Evolutionary conservation across 352 stramenopile genomes (phyloP).

Genomic region (Globisporangium carolinianum): DNA sequence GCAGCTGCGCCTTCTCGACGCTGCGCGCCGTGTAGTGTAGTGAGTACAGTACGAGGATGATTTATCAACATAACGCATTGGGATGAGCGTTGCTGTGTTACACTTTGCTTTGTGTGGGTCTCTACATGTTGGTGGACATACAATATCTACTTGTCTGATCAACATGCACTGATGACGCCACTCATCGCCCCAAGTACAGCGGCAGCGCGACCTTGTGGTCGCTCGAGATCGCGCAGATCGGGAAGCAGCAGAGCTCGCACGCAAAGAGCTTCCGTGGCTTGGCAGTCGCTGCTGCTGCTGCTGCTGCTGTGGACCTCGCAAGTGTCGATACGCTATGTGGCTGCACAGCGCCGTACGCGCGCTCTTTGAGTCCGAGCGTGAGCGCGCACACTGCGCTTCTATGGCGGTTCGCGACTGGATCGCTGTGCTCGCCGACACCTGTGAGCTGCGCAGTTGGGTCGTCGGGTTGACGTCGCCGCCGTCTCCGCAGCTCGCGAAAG

Average conservation of each 20-base stretch:
- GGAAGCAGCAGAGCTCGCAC: constrained; percentile 34
- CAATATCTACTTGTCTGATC: too few species aligned
- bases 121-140: too few species aligned
- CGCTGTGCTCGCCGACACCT: not conserved
- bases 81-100: too few species aligned
- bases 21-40: too few species aligned
- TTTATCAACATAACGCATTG: too few species aligned
- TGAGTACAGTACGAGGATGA: too few species aligned
- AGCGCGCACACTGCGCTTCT: constrained; percentile 1
- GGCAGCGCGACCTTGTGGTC: constrained; percentile 16
- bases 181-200: constrained; percentile 6
- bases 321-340: not conserved
- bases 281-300: not conserved
- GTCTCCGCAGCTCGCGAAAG: constrained; percentile 10
- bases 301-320: constrained; percentile 2
- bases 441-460: constrained; percentile 5
- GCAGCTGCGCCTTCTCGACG: not conserved
- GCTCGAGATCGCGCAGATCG: constrained; percentile 21
- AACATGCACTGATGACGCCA: too few species aligned
- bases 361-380: constrained; percentile 8
- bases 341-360: constrained; percentile 1
- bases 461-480: constrained; percentile 3
- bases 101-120: too few species aligned
- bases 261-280: constrained; percentile 29
- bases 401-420: not conserved